A percentile compares a stretch with the other conserved stretches of the same genome.
These are phyloP conservation scores for Hymenotorrendiella dingleyae DNA, from an alignment of 2,329 filamentous ascomycete species.

Conservation along the genomic window DNA sequence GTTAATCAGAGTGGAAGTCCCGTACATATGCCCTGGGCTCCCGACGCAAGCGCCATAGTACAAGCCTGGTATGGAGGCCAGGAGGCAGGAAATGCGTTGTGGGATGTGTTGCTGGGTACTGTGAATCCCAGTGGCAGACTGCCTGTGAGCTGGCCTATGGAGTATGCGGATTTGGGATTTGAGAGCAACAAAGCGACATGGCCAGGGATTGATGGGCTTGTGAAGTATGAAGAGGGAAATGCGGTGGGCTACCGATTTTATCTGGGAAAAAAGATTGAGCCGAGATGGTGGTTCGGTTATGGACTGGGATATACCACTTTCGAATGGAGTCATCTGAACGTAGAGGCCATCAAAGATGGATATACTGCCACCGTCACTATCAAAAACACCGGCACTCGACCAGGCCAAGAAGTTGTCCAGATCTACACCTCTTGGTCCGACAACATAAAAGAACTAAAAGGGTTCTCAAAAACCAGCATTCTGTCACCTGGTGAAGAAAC, in stretches of 20 bases:
- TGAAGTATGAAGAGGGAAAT: conserved; percentile 55
- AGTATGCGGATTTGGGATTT: conserved; percentile 60
- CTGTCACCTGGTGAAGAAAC: not conserved
- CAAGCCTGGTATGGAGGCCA: conserved; percentile 53
- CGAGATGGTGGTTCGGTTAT: conserved; percentile 56
- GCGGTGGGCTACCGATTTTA: conserved; percentile 60
- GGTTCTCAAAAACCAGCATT: conserved; percentile 8
- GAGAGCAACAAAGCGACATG: too few relatives aligned
- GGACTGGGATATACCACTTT: conserved; percentile 30
- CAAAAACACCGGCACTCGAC: not conserved
- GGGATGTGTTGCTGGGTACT: conserved; percentile 54
- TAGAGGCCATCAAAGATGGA: too few relatives aligned
- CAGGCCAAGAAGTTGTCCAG: conserved; percentile 13
- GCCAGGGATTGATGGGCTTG: conserved; percentile 49
- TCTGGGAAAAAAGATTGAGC: conserved; percentile 47
- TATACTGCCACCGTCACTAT: not conserved
- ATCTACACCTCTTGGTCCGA: conserved; percentile 8
- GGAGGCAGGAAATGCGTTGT: conserved; percentile 57
- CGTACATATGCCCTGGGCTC: conserved; percentile 47
- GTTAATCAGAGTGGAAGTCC: conserved; percentile 56
- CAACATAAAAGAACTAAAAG: conserved; percentile 7
- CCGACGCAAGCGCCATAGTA: conserved; percentile 32
- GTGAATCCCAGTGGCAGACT: conserved; percentile 56
- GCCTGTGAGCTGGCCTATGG: conserved; percentile 44
- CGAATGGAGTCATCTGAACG: not conserved